Base-by-base conservation (phyloP, 2,329 filamentous ascomycete species). In the Calcarisporium arbuscula region DNA sequence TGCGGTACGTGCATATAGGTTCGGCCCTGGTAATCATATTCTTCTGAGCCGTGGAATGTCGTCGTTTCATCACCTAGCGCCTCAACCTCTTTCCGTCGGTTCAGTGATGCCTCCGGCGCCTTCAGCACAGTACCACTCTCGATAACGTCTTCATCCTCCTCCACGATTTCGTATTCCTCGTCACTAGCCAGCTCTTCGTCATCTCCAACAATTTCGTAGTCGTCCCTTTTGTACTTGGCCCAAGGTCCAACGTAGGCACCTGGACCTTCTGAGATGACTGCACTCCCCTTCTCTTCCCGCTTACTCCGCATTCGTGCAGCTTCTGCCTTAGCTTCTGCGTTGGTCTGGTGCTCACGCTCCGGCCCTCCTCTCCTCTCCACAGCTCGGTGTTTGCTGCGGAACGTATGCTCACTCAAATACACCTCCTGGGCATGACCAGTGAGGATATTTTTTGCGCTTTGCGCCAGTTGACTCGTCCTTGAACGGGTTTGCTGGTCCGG, bases 1-100 rank as follows among this genome's bases (percentile, higher is more conserved):
- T 87, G 88, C 4, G 92, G 92, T 29, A 96, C 73, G 61, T 98
- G 92, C 90, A 98, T 95, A 58, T 95, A 98, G 21, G 90, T 94
- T 45, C 92, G 74, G 30, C 92, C 92, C 57, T 94, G 85, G 65
- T 98, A 98, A 58, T 98, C 92, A 67, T 80, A 82, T 61, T 92
- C 70, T 53, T 85, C 71, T 26, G 74, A 73, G 42, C 89, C 92
- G 52, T 95, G 84, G 62, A 96, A 98, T 28, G 80, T 81, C 28
- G 82, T 88, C 34, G 82, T 92, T 65, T 98, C 92, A 18, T 75
- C 75, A 39, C 79, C 79, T 50, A 70, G 45, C 44, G 70, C 68
- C 53, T 80, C 75, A 8, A 70, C 68, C 53, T 76, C 66, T 54
- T 76, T 74, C 46, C 78, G 60, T 42, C 67, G 66, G 22, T 64